Percentiles rank a stretch among this genome's conserved stretches.
Conservation (phyloP, 2,329 filamentous ascomycete species). For the Lomentospora prolificans region DNA sequence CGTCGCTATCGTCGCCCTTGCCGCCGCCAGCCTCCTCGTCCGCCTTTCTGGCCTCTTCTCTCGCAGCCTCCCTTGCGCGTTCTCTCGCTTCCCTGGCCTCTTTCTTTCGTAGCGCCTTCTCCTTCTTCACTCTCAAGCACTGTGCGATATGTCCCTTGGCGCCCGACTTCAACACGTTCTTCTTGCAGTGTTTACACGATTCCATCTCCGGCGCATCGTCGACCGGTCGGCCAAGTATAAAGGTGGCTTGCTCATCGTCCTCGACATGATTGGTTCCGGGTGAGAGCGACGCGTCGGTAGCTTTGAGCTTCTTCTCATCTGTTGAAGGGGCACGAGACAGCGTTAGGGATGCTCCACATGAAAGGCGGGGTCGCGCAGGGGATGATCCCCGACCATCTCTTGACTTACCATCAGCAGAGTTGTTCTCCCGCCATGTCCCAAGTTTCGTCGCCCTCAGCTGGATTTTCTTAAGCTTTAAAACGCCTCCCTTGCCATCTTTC, state of each 20-base stretch:
- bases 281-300: constrained; percentile 35
- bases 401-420: constrained; percentile 4
- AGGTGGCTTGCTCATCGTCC: constrained; percentile 65
- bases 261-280: constrained; percentile 61
- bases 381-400: too few species aligned
- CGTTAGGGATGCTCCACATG: constrained; percentile 8
- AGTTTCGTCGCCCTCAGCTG: constrained; percentile 54
- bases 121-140: constrained; percentile 76
- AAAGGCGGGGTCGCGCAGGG: not conserved
- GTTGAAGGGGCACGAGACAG: too few species aligned
- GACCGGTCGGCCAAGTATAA: constrained; percentile 70
- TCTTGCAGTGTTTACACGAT: constrained; percentile 90
- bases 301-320: constrained; percentile 32
- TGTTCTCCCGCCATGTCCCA: constrained; percentile 57
- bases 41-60: constrained; percentile 40
- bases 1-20: constrained; percentile 34
- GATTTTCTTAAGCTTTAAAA: constrained; percentile 54
- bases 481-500: constrained; percentile 37
- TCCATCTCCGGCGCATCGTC: constrained; percentile 72
- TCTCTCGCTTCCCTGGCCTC: constrained; percentile 63
- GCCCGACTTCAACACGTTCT: constrained; percentile 66
- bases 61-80: constrained; percentile 44
- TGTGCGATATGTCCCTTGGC: constrained; percentile 72
- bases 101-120: constrained; percentile 69
- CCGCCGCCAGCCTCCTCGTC: constrained; percentile 41